Base-by-base conservation (phyloP, 2,329 filamentous ascomycete genomes). In the Paecilomyces sp. region DNA sequence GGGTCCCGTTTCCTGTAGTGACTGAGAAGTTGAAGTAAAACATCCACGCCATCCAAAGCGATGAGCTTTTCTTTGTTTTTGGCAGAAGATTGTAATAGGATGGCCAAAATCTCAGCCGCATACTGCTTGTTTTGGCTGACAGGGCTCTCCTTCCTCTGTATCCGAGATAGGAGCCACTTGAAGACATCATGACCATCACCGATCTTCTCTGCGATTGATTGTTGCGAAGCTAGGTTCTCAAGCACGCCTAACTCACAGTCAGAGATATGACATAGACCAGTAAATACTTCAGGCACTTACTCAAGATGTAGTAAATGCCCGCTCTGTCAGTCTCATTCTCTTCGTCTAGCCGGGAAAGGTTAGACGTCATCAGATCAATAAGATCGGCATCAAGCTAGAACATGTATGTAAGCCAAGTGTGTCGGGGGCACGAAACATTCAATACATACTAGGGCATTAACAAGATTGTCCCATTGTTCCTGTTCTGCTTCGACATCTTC, bases 91-190 rank as follows among this genome's bases (percentile, higher is more conserved):
- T 97, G 92, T 18, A 93, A 82, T 8, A 99, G 78, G 58, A 99
- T 94, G 12, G 93, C 92, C 2, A 99, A 80, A 7, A 97, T 85
- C 75, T 99, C 94, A 15, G 93, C 91, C 0, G 92, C 85, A 72
- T 97, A 99, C 72, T 97, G 93, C 72, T 94, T 96, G 72, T 99
- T 99, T 71, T 99, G 94, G 4, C 85, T 82, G 0, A 95, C 85
- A 0, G 81, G 79, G 3, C 78, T 78, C 71, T 96, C 91, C 56
- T 83, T 82, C 59, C 80, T 82, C 65, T 89, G 86, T 62, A 91
- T 88, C 56, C 94, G 85, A 56, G 81, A 76, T 36, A 96, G 78
- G 2, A 99, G 82, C 91, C 91, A 97, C 53, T 47, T 47, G 41
- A 47, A 47, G 83, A 78, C 7, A 97, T 71, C 0, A 96, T 78